Evolutionary conservation across 345 rosid species (phyloP).

Genomic region (Hypericum androsaemum): DNA sequence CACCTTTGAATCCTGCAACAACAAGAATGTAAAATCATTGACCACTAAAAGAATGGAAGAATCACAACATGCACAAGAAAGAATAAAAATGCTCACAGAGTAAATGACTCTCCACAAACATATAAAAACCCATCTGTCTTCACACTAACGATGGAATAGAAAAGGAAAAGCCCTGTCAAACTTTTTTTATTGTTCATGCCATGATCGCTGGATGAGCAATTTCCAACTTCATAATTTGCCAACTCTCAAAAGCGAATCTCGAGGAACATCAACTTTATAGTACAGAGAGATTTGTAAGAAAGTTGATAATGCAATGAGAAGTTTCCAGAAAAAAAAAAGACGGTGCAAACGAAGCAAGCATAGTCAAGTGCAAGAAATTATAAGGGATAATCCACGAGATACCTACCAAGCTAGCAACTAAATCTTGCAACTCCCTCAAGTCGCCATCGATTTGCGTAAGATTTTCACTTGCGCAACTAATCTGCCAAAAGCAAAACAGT

Average conservation of each 20-base stretch:
- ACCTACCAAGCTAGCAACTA: slow-evolving; percentile 66
- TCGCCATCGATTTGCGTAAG: slow-evolving; percentile 50
- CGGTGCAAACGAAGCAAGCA: no score
- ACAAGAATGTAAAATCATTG: background rate
- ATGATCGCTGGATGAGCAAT: no score
- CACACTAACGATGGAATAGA: no score
- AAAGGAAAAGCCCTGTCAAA: no score
- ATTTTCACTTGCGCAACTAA: slow-evolving; percentile 47
- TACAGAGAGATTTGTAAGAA: no score
- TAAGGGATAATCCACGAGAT: background rate
- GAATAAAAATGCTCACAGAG: background rate
- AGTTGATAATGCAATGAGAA: no score
- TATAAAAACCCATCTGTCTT: no score
- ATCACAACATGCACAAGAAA: background rate
- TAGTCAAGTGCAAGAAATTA: background rate
- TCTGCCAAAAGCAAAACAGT: slow-evolving; percentile 32
- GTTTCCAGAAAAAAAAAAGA: background rate
- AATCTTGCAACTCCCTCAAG: slow-evolving; percentile 47
- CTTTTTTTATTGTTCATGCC: no score
- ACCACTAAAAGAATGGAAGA: background rate
- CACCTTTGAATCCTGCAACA: slow-evolving; percentile 72
- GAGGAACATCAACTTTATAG: no score
- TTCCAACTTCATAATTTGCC: no score
- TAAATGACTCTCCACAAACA: background rate
- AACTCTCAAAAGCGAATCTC: no score